Evolutionary conservation across 106 monocot species (phyloP), one percentile per base, ranked within the genome.

Genomic region (Xerophyta viscosa): DNA sequence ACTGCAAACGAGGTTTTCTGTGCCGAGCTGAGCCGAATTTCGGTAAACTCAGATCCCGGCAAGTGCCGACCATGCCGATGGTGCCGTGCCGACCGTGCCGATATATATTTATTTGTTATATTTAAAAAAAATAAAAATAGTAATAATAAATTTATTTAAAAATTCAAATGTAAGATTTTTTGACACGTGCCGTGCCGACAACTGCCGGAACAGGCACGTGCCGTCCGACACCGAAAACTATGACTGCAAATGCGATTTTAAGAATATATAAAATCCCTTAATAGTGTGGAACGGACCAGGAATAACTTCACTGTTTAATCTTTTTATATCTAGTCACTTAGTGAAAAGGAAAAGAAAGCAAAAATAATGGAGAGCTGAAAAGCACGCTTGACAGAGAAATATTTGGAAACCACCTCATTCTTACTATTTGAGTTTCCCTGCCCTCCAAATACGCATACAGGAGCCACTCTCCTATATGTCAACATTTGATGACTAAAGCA

Each of bases 341-440:
- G n/a, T n/a, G n/a, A n/a, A n/a, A n/a, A n/a, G n/a, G n/a, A n/a
- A n/a, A n/a, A n/a, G n/a, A n/a, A n/a, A n/a, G n/a, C n/a, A n/a
- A 14, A 31, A 31, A 27, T 15, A 25, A 53, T 11, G 1, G 18
- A 44, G n/a, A 44, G 43, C 8, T 31, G 10, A 26, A 6, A 30
- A 25, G 5, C 7, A 19, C 8, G 13, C 10, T 9, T 9, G 2
- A 13, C 5, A 12, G 27, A 31, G 27, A 7, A n/a, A 41, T 1
- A 1, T 26, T 12, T 12, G n/a, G 15, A 26, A 10, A 1, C 9
- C 45, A 66, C 66, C 66, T 56, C 55, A 24, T 66, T 48, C 21
- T 55, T 41, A 15, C 30, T 24, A 6, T 65, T 30, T 19, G 54
- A 24, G 29, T 65, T 46, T 48, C 66, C 66, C 46, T 56, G 46